phyloP scores from a whole-genome alignment of 2,329 filamentous ascomycete genomes.

The Penicillium rolfsii region DNA sequence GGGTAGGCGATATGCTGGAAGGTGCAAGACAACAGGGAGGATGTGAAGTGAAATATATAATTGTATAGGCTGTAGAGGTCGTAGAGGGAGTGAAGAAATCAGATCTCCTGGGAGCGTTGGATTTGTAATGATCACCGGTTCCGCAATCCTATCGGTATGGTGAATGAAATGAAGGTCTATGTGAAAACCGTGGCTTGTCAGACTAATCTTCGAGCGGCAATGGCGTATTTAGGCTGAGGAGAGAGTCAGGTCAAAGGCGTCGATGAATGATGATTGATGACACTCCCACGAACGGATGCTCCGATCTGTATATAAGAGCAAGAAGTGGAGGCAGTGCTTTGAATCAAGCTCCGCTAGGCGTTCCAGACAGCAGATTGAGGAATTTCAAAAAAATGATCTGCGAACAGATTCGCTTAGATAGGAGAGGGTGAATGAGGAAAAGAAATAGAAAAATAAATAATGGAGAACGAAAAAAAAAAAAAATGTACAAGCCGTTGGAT shows the following conservation, averaged over 20 bases:
- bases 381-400: slow-evolving; percentile 20
- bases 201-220: background rate
- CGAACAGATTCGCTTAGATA: slow-evolving; percentile 15
- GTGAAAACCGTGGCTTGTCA: slow-evolving; percentile 9
- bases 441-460: background rate
- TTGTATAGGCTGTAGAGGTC: too few species aligned
- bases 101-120: background rate
- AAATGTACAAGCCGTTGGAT: slow-evolving; percentile 7
- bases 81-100: background rate
- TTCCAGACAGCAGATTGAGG: slow-evolving; percentile 15
- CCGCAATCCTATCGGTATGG: background rate
- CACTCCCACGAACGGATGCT: background rate
- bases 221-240: background rate
- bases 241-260: background rate
- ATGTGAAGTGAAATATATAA: background rate
- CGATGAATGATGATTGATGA: slow-evolving; percentile 8
- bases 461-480: background rate
- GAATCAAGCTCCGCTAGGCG: slow-evolving; percentile 15
- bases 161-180: background rate
- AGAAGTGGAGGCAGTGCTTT: slow-evolving; percentile 25
- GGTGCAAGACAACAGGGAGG: background rate
- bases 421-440: background rate
- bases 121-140: slow-evolving; percentile 12
- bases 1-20: background rate
- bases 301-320: slow-evolving; percentile 17